Evolutionary conservation across 176 grass and related monocot genomes (phyloP).

Genomic region (Oryza australiensis): DNA sequence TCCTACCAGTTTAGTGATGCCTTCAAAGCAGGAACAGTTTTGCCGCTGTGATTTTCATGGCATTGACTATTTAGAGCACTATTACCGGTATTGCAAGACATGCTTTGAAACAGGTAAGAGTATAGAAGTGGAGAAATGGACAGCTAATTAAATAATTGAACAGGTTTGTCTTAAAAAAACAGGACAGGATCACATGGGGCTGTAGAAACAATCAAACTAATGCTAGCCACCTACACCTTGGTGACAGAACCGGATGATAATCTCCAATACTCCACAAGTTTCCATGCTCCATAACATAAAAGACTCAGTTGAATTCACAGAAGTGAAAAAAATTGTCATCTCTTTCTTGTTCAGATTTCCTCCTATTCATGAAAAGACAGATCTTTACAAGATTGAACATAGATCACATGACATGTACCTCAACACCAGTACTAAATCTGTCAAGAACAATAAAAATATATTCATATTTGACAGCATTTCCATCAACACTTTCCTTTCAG

Average conservation of each 20-base stretch:
- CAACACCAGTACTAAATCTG: background rate
- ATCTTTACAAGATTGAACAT: background rate
- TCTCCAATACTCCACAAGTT: too few relatives aligned
- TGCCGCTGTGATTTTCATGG: background rate
- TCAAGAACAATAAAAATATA: background rate
- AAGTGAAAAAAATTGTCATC: background rate
- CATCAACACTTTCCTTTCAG: background rate
- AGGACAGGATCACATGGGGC: slow-evolving; percentile 4
- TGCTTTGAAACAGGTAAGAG: background rate
- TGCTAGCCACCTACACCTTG: background rate
- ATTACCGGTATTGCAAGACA: background rate
- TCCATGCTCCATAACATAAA: background rate
- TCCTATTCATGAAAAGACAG: background rate
- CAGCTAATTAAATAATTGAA: background rate
- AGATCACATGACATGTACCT: background rate
- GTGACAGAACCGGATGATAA: background rate
- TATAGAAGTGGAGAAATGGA: background rate
- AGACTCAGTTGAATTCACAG: background rate
- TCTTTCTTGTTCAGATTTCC: background rate
- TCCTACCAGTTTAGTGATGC: background rate
- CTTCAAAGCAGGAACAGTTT: background rate
- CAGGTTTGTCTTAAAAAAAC: background rate
- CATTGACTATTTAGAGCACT: background rate
- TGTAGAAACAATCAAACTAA: background rate
- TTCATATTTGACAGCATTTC: background rate